Base-by-base conservation (phyloP, 768 basidiomycete genomes). In the Chalciporus pseudorubinellus region DNA sequence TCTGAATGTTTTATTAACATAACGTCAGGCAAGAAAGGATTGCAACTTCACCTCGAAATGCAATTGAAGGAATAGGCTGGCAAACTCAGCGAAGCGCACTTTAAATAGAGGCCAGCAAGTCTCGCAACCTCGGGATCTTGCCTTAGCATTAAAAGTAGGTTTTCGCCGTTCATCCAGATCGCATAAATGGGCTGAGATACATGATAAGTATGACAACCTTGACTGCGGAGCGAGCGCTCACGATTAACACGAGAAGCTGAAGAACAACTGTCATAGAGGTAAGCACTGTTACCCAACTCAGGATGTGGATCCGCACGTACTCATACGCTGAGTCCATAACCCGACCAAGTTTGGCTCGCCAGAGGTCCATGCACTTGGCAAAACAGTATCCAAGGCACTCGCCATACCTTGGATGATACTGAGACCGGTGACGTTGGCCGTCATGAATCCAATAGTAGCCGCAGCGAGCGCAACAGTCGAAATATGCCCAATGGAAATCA, bases 351-450 rank as follows among this genome's bases (percentile, higher is more conserved):
- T 74, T 0, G 95, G 95, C 21, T 90, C 83, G 3, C 80, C 64
- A 3, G 92, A 93, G 0, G 97, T 95, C 93, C 90, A 99, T 10
- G 95, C 94, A 38, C 90, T 82, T 0, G 97, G 95, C 2, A 98
- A 80, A 63, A 99, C 79, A 0, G 95, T 95, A 65, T 99, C 97
- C 28, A 99, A 80, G 0, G 92, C 86, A 52, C 87, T 87, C 19
- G 83, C 74, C 59, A 95, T 84, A 6, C 93, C 92, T 59, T 89
- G 87, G 13, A 94, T 76, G 48, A 95, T 83, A 56, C 87, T 89
- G 34, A 73, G 55, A 22, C 67, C 67, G 31, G 59, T 59, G 4
- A 85, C 82, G 47, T 79, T 85, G 16, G 83, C 83, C 1, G 86
- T 87, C 85, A 89, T 87, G 33, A 82, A 84, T 0, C 83, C 86